These are phyloP conservation scores for Fusarium denticulatum DNA, from an alignment of 2,329 filamentous ascomycete genomes.

Conservation along the genomic window DNA sequence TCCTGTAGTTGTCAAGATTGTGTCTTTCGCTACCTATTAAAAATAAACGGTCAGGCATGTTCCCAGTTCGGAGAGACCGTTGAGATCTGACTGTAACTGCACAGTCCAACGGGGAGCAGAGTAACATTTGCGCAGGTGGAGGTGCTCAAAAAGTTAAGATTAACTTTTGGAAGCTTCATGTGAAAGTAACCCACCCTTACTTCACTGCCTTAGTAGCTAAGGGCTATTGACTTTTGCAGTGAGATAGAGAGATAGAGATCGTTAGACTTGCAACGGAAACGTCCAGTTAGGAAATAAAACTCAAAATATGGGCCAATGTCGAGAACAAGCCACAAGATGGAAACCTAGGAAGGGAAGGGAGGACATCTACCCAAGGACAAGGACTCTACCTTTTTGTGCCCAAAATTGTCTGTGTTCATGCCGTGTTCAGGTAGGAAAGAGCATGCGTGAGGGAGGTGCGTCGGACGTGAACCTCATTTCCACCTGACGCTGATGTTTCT, in stretches of 20 bases:
- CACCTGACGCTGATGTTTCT: constrained; percentile 21
- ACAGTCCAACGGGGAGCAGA: constrained; percentile 7
- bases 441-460: background rate
- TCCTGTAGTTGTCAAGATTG: background rate
- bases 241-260: background rate
- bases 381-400: constrained; percentile 2
- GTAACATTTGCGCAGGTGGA: background rate
- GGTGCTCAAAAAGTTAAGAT: background rate
- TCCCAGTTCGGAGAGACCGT: constrained; percentile 7
- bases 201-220: background rate
- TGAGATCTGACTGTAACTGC: constrained; percentile 19
- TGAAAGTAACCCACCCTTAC: background rate
- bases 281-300: constrained; percentile 11
- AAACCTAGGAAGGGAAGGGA: constrained; percentile 2
- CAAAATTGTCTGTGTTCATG: background rate
- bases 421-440: constrained; percentile 10
- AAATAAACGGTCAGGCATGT: constrained; percentile 1
- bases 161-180: background rate
- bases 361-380: background rate
- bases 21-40: constrained; percentile 1
- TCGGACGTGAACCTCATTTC: constrained; percentile 28
- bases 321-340: background rate
- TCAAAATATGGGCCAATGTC: background rate
- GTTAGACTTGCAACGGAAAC: constrained; percentile 17
- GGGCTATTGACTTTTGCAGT: background rate